These are phyloP conservation scores for Brassica hybrid DNA, from an alignment of 441 rosid genomes.

Conservation along the genomic window DNA sequence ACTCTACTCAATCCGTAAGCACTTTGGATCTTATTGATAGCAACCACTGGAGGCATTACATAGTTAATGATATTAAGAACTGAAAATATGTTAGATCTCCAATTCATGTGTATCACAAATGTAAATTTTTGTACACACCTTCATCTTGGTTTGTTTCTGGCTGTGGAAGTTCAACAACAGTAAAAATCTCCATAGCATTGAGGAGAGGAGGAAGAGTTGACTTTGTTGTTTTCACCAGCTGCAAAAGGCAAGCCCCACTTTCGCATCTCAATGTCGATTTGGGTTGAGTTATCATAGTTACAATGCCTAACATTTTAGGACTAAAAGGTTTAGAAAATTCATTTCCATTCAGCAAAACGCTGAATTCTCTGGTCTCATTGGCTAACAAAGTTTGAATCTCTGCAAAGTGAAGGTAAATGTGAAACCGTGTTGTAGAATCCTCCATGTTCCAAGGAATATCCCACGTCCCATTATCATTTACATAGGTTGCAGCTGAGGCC, in stretches of 20 bases:
- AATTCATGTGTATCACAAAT: constrained; percentile 10
- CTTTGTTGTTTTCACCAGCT: constrained; percentile 26
- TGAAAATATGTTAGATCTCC: not conserved
- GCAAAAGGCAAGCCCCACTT: constrained; percentile 8
- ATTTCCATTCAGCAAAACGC: constrained; percentile 35
- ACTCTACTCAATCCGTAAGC: constrained; percentile 33
- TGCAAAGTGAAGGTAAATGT: constrained; percentile 48
- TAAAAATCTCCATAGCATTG: constrained; percentile 43
- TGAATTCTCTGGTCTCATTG: constrained; percentile 45
- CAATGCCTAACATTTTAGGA: constrained; percentile 20
- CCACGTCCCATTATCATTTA: constrained; percentile 24
- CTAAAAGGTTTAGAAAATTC: constrained; percentile 16
- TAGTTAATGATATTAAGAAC: constrained; percentile 1
- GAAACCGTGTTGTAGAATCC: constrained; percentile 27
- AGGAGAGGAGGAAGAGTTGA: constrained; percentile 51
- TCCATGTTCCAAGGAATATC: not conserved
- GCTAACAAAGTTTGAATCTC: constrained; percentile 37
- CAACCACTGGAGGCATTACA: constrained; percentile 15
- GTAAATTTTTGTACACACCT: constrained; percentile 28
- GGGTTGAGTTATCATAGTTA: constrained; percentile 1
- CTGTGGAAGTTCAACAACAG: constrained; percentile 37
- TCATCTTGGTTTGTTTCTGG: constrained; percentile 46
- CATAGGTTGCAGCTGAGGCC: constrained; percentile 39
- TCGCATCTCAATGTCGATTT: not conserved
- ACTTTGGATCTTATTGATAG: constrained; percentile 35